A percentile compares a stretch with the other conserved stretches of the same genome.
Conservation (phyloP, 139 green algal genomes). For the Volvox reticuliferus region DNA sequence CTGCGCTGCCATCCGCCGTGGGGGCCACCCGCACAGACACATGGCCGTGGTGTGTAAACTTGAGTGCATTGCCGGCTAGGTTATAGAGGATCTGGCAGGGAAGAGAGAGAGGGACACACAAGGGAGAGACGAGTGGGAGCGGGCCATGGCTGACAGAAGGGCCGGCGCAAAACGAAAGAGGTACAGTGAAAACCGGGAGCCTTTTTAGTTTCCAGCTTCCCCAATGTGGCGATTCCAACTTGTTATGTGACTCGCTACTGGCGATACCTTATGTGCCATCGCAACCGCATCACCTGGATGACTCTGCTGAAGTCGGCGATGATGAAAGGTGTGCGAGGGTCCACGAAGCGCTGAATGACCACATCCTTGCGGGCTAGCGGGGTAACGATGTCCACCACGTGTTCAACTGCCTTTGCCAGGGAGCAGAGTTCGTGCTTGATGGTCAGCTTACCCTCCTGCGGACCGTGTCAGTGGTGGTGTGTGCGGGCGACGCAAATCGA, state of each 20-base stretch:
- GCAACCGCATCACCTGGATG: slow-evolving; percentile 48
- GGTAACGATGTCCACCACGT: slow-evolving; percentile 66
- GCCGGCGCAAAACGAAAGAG: no score
- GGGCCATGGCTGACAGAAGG: no score
- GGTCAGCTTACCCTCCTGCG: slow-evolving; percentile 62
- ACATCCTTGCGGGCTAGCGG: slow-evolving; percentile 71
- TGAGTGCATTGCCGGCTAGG: slow-evolving; percentile 59
- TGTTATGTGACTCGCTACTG: no score
- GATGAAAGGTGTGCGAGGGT: slow-evolving; percentile 52
- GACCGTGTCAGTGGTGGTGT: not conserved
- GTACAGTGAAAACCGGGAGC: no score
- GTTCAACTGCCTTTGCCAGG: slow-evolving; percentile 58
- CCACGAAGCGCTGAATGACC: slow-evolving; percentile 50
- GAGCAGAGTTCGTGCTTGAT: slow-evolving; percentile 66
- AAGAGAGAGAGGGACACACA: no score
- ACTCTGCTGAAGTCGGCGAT: slow-evolving; percentile 58
- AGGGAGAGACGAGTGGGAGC: no score
- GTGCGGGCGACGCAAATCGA: no score
- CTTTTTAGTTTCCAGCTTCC: no score
- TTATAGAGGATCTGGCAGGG: slow-evolving; percentile 56
- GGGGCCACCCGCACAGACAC: slow-evolving; percentile 55
- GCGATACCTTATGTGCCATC: no score
- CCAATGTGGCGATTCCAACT: no score
- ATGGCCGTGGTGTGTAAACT: slow-evolving; percentile 62
- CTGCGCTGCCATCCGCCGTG: not conserved